phyloP scores from a whole-genome alignment of 2,329 filamentous ascomycete genomes.

The Colletotrichum somersetense region DNA sequence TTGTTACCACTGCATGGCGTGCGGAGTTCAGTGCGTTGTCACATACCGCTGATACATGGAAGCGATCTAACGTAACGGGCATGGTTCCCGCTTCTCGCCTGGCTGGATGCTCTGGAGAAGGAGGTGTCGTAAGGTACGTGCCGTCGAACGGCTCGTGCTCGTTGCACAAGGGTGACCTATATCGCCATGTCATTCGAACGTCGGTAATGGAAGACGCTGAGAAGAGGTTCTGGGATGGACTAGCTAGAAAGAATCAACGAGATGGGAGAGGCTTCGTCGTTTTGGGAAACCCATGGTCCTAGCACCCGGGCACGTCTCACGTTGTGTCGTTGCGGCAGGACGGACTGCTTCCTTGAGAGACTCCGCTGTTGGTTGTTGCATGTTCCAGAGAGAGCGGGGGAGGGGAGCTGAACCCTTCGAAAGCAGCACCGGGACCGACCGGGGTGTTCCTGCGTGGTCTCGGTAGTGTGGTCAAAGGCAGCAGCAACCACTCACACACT shows the following conservation, averaged over 20 bases:
- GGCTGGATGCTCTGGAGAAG: constrained; percentile 10
- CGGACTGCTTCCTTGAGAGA: neutral
- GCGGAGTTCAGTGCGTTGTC: constrained; percentile 25
- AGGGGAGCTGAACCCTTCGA: constrained; percentile 10
- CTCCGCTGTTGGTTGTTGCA: constrained; percentile 36
- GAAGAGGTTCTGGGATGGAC: neutral
- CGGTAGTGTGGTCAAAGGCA: constrained; percentile 21
- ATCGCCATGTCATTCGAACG: neutral
- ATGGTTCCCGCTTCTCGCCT: constrained; percentile 22
- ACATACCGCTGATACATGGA: constrained; percentile 35
- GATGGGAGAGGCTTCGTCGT: constrained; percentile 5
- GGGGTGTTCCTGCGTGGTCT: constrained; percentile 3
- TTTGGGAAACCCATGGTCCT: neutral
- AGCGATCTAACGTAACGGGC: constrained; percentile 36
- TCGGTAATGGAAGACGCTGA: neutral
- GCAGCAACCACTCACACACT: constrained; percentile 13
- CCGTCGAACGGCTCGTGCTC: constrained; percentile 12
- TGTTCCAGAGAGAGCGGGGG: neutral
- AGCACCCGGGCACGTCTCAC: neutral
- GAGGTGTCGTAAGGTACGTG: constrained; percentile 10
- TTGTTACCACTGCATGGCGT: constrained; percentile 3
- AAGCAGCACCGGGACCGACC: no score
- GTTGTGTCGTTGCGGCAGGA: neutral
- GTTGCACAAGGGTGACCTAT: neutral
- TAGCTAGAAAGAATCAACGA: constrained; percentile 13